A percentile compares a stretch with the other conserved stretches of the same genome.
These are phyloP conservation scores for Bisporella sp. DNA, from an alignment of 2,329 filamentous ascomycete species.

Conservation along the genomic window DNA sequence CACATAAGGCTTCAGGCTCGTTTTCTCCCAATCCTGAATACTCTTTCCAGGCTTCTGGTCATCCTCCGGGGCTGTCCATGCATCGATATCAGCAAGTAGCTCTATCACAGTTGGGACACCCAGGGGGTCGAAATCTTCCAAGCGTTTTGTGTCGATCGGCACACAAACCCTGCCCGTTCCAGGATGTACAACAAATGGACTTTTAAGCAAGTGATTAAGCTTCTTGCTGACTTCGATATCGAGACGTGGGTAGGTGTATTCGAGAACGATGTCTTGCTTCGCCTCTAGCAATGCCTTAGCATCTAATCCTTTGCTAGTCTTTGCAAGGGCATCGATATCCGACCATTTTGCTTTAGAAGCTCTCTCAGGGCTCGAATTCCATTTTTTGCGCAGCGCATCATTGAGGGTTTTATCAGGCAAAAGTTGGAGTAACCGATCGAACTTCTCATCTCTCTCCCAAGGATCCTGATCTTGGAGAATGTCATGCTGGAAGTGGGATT, in stretches of 20 bases:
- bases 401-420: conserved; percentile 75
- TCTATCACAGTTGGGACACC: conserved; percentile 82
- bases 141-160: conserved; percentile 69
- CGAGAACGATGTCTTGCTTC: conserved; percentile 92
- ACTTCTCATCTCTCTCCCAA: conserved; percentile 63
- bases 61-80: conserved; percentile 52
- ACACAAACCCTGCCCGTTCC: conserved; percentile 93
- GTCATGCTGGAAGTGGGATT: conserved; percentile 74
- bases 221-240: conserved; percentile 98
- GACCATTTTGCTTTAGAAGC: conserved; percentile 80
- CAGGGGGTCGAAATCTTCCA: conserved; percentile 82
- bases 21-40: conserved; percentile 92
- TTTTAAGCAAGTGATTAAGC: conserved; percentile 95
- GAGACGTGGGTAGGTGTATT: conserved; percentile 95
- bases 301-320: conserved; percentile 67
- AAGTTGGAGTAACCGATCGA: conserved; percentile 73
- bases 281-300: conserved; percentile 70
- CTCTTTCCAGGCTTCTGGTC: conserved; percentile 38
- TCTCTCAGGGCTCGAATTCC: conserved; percentile 76
- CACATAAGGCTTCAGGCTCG: conserved; percentile 84
- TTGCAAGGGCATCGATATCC: conserved; percentile 83
- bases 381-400: conserved; percentile 79
- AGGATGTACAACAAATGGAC: conserved; percentile 92
- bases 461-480: conserved; percentile 83
- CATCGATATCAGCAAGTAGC: conserved; percentile 78